phyloP scores from a whole-genome alignment of 2,329 filamentous ascomycete species.

The Ophiostoma ips region DNA sequence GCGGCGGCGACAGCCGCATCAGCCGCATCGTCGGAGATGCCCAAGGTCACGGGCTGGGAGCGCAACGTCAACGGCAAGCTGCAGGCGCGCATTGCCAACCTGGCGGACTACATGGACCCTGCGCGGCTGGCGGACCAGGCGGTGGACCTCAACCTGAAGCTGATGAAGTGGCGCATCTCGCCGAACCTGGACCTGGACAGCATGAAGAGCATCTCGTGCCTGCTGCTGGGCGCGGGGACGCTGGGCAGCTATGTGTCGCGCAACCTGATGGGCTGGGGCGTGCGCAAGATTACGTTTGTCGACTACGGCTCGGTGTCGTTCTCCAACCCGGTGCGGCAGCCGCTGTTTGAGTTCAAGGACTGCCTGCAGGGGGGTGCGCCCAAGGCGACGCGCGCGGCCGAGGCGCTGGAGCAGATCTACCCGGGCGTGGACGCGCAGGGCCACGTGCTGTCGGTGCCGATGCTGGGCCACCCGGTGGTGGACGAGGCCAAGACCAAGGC shows the following conservation, averaged over 20 bases:
- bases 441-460: slow-evolving; percentile 74
- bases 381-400: slow-evolving; percentile 71
- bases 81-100: slow-evolving; percentile 60
- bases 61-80: slow-evolving; percentile 68
- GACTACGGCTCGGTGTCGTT: slow-evolving; percentile 90
- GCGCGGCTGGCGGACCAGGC: slow-evolving; percentile 77
- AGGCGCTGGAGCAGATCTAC: slow-evolving; percentile 72
- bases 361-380: slow-evolving; percentile 71
- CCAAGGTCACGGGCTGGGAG: slow-evolving; percentile 94
- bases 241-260: slow-evolving; percentile 87
- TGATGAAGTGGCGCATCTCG: slow-evolving; percentile 97
- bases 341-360: slow-evolving; percentile 80
- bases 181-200: slow-evolving; percentile 75
- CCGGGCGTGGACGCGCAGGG: slow-evolving; percentile 76
- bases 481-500: slow-evolving; percentile 54
- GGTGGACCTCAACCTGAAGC: slow-evolving; percentile 88
- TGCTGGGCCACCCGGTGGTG: slow-evolving; percentile 80
- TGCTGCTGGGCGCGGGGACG: slow-evolving; percentile 84
- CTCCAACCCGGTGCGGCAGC: slow-evolving; percentile 91
- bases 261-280: slow-evolving; percentile 89
- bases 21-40: slow-evolving; percentile 54
- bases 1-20: slow-evolving; percentile 23
- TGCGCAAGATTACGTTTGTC: slow-evolving; percentile 87
- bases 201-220: slow-evolving; percentile 80
- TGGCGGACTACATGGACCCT: slow-evolving; percentile 91